phyloP scores from a whole-genome alignment of 352 stramenopile species.

The Phytopythium kandeliae region DNA sequence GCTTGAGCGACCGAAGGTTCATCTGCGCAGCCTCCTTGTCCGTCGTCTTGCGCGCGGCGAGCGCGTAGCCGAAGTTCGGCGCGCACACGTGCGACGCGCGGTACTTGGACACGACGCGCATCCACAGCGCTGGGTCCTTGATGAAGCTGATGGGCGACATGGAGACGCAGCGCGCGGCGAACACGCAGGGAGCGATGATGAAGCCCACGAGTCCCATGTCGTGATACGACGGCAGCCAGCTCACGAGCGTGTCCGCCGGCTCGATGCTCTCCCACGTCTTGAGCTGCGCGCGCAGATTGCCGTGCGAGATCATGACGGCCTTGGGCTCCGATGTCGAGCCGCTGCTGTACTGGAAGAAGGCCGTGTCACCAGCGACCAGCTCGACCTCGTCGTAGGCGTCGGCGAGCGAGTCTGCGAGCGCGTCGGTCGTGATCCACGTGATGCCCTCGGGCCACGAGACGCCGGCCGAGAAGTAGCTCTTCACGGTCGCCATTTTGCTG shows the following conservation, averaged over 20 bases:
- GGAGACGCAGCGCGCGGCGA: constrained; percentile 52
- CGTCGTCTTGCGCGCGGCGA: constrained; percentile 68
- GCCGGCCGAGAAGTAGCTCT: constrained; percentile 58
- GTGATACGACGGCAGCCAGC: constrained; percentile 79
- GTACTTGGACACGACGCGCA: constrained; percentile 70
- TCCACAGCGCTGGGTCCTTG: constrained; percentile 80
- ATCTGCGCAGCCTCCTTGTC: constrained; percentile 51
- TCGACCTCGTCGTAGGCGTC: constrained; percentile 43
- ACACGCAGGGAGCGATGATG: constrained; percentile 62
- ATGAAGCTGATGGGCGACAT: constrained; percentile 87
- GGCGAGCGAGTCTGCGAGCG: constrained; percentile 42
- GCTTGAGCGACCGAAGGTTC: constrained; percentile 61
- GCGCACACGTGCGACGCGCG: constrained; percentile 73
- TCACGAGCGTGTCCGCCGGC: constrained; percentile 59
- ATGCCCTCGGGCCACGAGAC: constrained; percentile 62
- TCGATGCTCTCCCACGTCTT: constrained; percentile 73
- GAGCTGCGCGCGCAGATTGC: constrained; percentile 64
- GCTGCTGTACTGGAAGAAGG: constrained; percentile 85
- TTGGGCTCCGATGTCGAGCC: constrained; percentile 78
- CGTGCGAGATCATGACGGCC: constrained; percentile 81
- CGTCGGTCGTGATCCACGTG: constrained; percentile 69
- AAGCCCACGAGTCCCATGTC: constrained; percentile 85
- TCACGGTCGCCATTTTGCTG: constrained; percentile 76
- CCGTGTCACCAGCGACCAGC: constrained; percentile 46
- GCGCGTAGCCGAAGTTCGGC: constrained; percentile 76